Evolutionary conservation across 345 rosid genomes (phyloP).

Genomic region (sweet orange (Citrus sinensis)): DNA sequence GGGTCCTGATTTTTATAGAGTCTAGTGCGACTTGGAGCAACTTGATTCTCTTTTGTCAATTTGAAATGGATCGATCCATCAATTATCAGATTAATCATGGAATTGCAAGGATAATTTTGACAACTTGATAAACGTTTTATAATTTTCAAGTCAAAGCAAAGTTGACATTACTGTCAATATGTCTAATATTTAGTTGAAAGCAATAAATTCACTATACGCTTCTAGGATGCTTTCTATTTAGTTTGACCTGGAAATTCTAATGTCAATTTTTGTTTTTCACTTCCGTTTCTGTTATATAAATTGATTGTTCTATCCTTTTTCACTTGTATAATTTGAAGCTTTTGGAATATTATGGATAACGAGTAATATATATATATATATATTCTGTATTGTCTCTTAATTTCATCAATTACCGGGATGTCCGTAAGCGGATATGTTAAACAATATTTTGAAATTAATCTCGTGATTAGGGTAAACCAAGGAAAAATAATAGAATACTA

Average conservation of each 20-base stretch:
- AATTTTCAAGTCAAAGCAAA: neutral
- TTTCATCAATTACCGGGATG: too few species aligned
- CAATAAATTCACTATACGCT: neutral
- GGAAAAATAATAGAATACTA: too few species aligned
- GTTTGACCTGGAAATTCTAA: neutral
- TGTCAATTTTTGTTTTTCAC: neutral
- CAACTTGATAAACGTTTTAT: neutral
- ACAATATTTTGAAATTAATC: too few species aligned
- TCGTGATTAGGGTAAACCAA: too few species aligned
- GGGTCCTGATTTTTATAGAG: conserved; percentile 8
- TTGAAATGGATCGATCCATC: neutral
- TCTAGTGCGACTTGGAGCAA: neutral
- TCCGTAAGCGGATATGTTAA: too few species aligned
- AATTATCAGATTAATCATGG: neutral
- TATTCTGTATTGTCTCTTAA: too few species aligned
- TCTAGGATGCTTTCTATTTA: neutral
- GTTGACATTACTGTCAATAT: neutral
- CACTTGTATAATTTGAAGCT: neutral
- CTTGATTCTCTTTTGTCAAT: neutral
- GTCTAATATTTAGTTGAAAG: neutral
- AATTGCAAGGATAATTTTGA: neutral
- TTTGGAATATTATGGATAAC: neutral
- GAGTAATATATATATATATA: too few species aligned
- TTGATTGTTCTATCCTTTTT: too few species aligned
- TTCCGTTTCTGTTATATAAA: neutral